phyloP scores from a whole-genome alignment of 2,329 filamentous ascomycete genomes.

The Fusarium staphyleae region DNA sequence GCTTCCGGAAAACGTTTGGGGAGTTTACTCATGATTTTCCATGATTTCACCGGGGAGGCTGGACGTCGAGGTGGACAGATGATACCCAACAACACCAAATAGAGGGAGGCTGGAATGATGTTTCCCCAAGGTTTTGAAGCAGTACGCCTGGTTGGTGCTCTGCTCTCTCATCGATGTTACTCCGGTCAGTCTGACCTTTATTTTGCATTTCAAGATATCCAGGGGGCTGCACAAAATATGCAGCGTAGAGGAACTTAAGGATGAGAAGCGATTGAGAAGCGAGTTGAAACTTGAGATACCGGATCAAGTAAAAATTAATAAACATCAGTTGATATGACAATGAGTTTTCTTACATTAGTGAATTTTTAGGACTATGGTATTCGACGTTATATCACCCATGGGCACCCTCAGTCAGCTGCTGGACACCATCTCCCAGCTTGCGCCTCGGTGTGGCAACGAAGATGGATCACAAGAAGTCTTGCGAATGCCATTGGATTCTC shows the following conservation, averaged over 20 bases:
- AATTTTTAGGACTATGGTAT: no score
- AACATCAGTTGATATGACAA: not conserved
- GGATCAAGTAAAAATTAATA: conserved; percentile 8
- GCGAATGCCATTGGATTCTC: not conserved
- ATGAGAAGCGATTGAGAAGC: not conserved
- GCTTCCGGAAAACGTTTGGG: conserved; percentile 15
- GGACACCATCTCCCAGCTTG: not conserved
- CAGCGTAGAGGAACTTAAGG: not conserved
- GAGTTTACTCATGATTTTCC: not conserved
- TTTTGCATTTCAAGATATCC: conserved; percentile 15
- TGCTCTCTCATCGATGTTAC: not conserved
- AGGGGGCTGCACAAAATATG: not conserved
- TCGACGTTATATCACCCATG: no score
- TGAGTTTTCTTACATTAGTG: not conserved
- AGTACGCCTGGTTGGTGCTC: not conserved
- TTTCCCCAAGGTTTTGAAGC: not conserved
- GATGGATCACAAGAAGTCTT: not conserved
- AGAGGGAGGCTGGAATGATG: not conserved
- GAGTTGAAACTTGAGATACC: no score
- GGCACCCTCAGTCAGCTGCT: not conserved
- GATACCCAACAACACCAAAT: not conserved
- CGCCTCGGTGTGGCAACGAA: not conserved
- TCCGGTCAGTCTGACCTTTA: not conserved
- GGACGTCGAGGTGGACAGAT: not conserved
- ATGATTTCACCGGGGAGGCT: not conserved